Evolutionary conservation across 2,329 filamentous ascomycete genomes (phyloP).

Genomic region (Pseudogymnoascus destructans): DNA sequence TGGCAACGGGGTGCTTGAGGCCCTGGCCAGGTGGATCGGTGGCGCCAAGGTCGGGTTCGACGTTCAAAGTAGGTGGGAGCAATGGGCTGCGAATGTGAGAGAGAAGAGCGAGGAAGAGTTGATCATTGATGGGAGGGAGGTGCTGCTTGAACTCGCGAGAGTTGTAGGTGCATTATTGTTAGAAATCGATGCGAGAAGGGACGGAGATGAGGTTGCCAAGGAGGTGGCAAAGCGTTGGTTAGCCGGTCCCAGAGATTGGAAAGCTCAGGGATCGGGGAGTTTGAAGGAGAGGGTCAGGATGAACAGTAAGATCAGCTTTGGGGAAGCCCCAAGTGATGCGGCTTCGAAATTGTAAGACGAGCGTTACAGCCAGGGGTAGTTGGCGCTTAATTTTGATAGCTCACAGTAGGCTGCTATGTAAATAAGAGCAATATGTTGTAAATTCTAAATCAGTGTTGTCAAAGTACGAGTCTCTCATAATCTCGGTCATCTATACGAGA

Average conservation of each 20-base stretch:
- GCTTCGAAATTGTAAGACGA: constrained; percentile 2
- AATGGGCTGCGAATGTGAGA: constrained; percentile 14
- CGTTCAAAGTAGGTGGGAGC: constrained; percentile 11
- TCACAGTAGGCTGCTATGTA: not conserved
- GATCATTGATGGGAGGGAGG: constrained; percentile 22
- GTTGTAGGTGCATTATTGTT: constrained; percentile 25
- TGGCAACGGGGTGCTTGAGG: constrained; percentile 28
- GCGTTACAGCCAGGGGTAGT: not conserved
- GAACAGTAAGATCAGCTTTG: constrained; percentile 3
- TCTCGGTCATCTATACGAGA: not conserved
- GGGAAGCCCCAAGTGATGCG: not conserved
- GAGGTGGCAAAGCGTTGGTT: constrained; percentile 23
- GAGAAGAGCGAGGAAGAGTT: constrained; percentile 23
- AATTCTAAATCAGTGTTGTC: not conserved
- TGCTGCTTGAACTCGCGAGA: constrained; percentile 24
- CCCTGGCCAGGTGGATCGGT: constrained; percentile 31
- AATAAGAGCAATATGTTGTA: not conserved
- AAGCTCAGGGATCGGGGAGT: not conserved
- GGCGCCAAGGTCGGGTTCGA: constrained; percentile 12
- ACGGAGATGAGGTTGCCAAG: constrained; percentile 23
- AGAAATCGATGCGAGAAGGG: constrained; percentile 25
- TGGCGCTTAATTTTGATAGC: not conserved
- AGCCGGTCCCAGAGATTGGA: constrained; percentile 9
- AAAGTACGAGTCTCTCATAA: not conserved
- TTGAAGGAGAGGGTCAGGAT: not conserved